Evolutionary conservation across 306 rosid species (phyloP).

Genomic region (Vigna hirtella): DNA sequence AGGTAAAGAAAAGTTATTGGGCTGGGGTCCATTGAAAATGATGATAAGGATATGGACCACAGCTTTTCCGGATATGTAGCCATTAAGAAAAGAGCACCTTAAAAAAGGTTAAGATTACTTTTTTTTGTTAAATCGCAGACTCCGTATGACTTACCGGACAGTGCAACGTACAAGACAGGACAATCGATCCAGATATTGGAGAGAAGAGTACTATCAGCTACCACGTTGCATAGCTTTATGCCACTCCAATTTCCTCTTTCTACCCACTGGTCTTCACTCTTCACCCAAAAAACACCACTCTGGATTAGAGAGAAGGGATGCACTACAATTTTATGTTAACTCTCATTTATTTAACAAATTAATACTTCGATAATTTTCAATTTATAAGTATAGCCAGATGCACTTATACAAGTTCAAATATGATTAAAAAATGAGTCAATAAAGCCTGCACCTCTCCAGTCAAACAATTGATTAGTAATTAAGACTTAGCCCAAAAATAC

Average conservation of each 20-base stretch:
- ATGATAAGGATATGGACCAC: constrained; percentile 42
- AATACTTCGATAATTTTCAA: not conserved
- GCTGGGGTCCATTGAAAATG: constrained; percentile 42
- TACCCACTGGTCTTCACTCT: not conserved
- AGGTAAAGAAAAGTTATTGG: constrained; percentile 31
- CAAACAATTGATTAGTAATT: not conserved
- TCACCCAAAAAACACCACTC: not conserved
- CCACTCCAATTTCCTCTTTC: not conserved
- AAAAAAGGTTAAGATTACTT: constrained; percentile 35
- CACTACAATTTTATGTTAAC: not conserved
- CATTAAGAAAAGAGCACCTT: constrained; percentile 17
- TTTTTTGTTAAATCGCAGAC: not conserved
- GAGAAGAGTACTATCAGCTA: constrained; percentile 8
- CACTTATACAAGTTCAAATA: constrained; percentile 29
- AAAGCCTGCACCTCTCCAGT: not conserved
- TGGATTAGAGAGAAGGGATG: not conserved
- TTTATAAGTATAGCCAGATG: not conserved
- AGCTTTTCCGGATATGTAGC: constrained; percentile 28
- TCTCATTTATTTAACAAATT: not conserved
- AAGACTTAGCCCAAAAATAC: constrained; percentile 6
- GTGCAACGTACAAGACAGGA: constrained; percentile 45
- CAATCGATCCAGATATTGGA: constrained; percentile 17
- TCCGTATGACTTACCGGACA: constrained; percentile 40
- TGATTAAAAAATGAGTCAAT: not conserved
- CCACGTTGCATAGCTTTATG: constrained; percentile 38